These are phyloP conservation scores for Pachysandra terminalis DNA, from an alignment of 164 flowering plant genomes.

Conservation along the genomic window DNA sequence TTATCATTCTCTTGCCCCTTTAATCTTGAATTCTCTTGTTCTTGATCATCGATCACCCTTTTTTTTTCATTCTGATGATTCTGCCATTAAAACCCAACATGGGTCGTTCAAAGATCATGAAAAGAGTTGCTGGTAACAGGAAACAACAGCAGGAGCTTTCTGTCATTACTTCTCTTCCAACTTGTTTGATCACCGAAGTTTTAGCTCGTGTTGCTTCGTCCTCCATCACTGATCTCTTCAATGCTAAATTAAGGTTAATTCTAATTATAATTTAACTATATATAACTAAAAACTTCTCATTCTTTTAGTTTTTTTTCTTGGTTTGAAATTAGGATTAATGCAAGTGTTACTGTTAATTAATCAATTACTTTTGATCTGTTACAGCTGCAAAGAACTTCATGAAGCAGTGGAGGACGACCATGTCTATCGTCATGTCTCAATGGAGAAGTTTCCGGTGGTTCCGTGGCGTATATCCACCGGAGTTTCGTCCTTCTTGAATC, in stretches of 20 bases:
- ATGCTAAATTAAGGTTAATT: slow-evolving; percentile 5
- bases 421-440: background rate
- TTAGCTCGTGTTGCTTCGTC: slow-evolving; percentile 8
- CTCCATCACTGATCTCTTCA: slow-evolving; percentile 10
- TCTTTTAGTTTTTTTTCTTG: background rate
- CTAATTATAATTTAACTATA: background rate
- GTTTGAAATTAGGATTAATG: background rate
- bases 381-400: background rate
- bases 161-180: background rate
- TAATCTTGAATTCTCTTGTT: background rate
- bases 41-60: no score
- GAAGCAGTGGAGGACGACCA: background rate
- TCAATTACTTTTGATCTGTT: background rate
- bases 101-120: background rate
- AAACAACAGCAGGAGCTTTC: background rate
- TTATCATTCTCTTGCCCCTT: background rate
- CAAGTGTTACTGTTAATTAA: no score
- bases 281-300: no score
- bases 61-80: no score
- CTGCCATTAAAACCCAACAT: no score
- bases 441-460: background rate
- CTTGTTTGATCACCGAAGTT: slow-evolving; percentile 5
- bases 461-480: background rate
- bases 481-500: background rate
- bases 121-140: background rate